Evolutionary conservation across 192 early-diverging fungal species (phyloP), one percentile per base, ranked within the genome.

Genomic region (Neocallimastix lanati): DNA sequence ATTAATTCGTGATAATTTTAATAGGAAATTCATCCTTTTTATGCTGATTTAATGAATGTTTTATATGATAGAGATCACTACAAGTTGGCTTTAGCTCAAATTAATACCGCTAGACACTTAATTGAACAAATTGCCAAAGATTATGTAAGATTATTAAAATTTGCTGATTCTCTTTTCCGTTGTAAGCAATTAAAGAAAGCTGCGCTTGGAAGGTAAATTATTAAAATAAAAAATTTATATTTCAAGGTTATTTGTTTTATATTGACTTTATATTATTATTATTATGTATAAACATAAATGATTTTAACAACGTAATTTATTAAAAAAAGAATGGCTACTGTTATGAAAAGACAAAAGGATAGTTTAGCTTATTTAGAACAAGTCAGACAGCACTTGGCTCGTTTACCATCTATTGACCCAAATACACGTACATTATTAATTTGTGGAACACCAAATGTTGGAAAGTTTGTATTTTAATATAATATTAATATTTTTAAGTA

Each of bases 1-100:
- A n/a, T n/a, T n/a, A n/a, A n/a, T n/a, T n/a, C n/a, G n/a, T n/a
- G n/a, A n/a, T n/a, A n/a, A n/a, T n/a, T n/a, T n/a, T n/a, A n/a
- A 12, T 85, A 94, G 93, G 93, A 99, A 87, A 97, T 99, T 83
- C 98, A 99, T 83, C 98, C 98, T 58, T 99, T 99, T 87, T 99
- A 99, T 85, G 90, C 98, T 21, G 98, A 99, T 84, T 87, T 99
- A 82, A 98, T 99, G 96, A 99, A 99, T 88, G 97, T 99, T 33
- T 91, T 99, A 79, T 99, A 99, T 88, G 98, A 99, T 89, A 94
- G 94, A 86, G 98, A 99, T 85, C 98, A 99, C 88, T 99, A 99
- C 88, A 99, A 99, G 87, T 91, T 99, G 76, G 98, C 98, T 38
- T 89, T 99, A 81, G 95, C 93, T 37, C 98, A 99, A 85, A 94